Percentiles rank a stretch among this genome's conserved stretches.
Evolutionary conservation across 2,329 filamentous ascomycete genomes (phyloP).

Genomic region (Daldinia eschscholtzii): DNA sequence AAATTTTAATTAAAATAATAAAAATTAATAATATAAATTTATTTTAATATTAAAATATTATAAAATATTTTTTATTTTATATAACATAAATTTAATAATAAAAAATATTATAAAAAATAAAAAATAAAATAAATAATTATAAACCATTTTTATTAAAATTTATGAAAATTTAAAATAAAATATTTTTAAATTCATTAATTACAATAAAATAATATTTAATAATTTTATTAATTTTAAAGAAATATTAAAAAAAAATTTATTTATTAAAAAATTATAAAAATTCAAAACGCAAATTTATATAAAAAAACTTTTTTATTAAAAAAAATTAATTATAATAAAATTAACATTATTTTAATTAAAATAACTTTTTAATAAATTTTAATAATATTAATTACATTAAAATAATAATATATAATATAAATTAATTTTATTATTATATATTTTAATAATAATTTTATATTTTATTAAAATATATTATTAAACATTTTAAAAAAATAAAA

Average conservation of each 20-base stretch:
- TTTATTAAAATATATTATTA: neutral
- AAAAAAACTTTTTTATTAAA: neutral
- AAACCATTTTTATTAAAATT: neutral
- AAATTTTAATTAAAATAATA: too few relatives aligned
- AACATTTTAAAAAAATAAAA: neutral
- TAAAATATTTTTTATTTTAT: too few relatives aligned
- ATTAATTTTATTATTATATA: neutral
- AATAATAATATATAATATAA: neutral
- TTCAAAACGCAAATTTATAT: neutral
- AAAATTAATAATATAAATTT: too few relatives aligned
- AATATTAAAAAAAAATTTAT: slow-evolving; percentile 2
- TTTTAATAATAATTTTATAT: neutral
- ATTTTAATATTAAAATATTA: too few relatives aligned
- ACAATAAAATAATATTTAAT: neutral
- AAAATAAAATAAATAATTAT: neutral
- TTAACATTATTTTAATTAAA: neutral
- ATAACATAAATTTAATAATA: neutral
- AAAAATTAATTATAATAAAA: slow-evolving; percentile 2
- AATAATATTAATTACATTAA: neutral
- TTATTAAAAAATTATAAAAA: neutral
- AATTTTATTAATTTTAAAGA: neutral
- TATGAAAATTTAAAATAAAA: neutral
- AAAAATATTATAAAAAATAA: neutral
- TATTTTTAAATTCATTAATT: neutral
- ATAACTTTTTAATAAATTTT: neutral